These are phyloP conservation scores for Phytopythium vexans DNA, from an alignment of 352 stramenopile species.

Conservation along the genomic window DNA sequence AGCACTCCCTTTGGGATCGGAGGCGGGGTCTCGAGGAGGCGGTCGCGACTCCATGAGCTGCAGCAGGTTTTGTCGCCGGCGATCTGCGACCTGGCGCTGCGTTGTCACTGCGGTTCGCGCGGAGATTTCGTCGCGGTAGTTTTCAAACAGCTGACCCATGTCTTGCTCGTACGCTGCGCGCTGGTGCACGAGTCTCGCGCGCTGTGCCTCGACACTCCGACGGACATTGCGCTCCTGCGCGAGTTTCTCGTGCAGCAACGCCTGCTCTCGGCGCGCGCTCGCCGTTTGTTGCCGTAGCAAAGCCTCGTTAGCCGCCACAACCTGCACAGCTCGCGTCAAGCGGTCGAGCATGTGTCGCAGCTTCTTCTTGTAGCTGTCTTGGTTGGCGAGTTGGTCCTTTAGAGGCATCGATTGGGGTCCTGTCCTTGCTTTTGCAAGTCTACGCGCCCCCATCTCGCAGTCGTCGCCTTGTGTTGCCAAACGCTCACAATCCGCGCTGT, in stretches of 20 bases:
- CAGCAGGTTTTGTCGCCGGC: slow-evolving; percentile 45
- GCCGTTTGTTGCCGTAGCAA: slow-evolving; percentile 21
- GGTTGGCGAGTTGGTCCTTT: slow-evolving; percentile 38
- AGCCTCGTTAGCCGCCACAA: slow-evolving; percentile 35
- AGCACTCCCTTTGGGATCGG: slow-evolving; percentile 10
- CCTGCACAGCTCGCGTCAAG: slow-evolving; percentile 27
- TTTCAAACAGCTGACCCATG: slow-evolving; percentile 32
- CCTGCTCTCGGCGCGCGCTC: slow-evolving; percentile 20
- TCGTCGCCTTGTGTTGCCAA: no score
- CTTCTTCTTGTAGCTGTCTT: slow-evolving; percentile 58
- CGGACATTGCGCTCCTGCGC: slow-evolving; percentile 35
- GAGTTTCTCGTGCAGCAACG: slow-evolving; percentile 32
- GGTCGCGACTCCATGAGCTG: slow-evolving; percentile 35
- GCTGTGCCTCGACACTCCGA: slow-evolving; percentile 20
- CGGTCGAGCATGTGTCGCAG: slow-evolving; percentile 44
- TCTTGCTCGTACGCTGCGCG: slow-evolving; percentile 26
- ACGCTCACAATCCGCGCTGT: no score
- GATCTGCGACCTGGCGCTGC: slow-evolving; percentile 39
- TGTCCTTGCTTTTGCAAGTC: background rate
- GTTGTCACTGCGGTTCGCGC: slow-evolving; percentile 35
- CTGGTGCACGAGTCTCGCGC: slow-evolving; percentile 17
- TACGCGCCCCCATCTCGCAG: no score
- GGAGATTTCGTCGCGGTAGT: slow-evolving; percentile 44
- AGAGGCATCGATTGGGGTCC: slow-evolving; percentile 10
- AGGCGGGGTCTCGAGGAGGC: slow-evolving; percentile 2